phyloP scores from a whole-genome alignment of 192 early-diverging fungal species.

The Anaeromyces robustus region DNA sequence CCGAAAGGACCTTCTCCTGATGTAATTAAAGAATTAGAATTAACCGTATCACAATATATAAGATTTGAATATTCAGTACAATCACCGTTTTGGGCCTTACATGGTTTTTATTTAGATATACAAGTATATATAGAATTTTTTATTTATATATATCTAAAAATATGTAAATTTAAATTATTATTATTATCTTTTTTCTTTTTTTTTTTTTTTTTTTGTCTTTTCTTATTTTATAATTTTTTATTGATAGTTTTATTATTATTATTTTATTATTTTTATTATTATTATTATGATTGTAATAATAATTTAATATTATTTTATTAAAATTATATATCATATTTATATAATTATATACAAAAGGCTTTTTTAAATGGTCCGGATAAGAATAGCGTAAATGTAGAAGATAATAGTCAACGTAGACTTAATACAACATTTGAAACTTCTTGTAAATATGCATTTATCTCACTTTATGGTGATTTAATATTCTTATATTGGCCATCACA shows the following conservation, averaged over 20 bases:
- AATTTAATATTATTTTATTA: too few species aligned
- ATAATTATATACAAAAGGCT: not conserved
- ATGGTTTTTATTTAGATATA: not conserved
- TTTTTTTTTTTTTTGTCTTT: too few species aligned
- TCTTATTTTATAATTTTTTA: too few species aligned
- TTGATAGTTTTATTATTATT: too few species aligned
- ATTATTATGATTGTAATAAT: too few species aligned
- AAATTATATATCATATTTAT: too few species aligned
- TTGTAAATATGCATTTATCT: not conserved
- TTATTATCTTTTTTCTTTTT: too few species aligned
- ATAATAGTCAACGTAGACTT: not conserved
- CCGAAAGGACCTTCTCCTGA: not conserved
- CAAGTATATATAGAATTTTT: not conserved
- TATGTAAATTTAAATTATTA: too few species aligned
- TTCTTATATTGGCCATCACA: not conserved
- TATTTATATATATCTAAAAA: too few species aligned
- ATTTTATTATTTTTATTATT: too few species aligned
- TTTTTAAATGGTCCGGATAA: not conserved
- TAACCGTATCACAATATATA: not conserved
- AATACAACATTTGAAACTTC: not conserved
- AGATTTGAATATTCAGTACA: not conserved
- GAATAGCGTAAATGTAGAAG: not conserved
- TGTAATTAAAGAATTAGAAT: not conserved
- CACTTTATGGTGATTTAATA: not conserved
- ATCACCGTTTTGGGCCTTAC: not conserved